phyloP scores from a whole-genome alignment of 2,329 filamentous ascomycete species.

The Aspergillus unguis region DNA sequence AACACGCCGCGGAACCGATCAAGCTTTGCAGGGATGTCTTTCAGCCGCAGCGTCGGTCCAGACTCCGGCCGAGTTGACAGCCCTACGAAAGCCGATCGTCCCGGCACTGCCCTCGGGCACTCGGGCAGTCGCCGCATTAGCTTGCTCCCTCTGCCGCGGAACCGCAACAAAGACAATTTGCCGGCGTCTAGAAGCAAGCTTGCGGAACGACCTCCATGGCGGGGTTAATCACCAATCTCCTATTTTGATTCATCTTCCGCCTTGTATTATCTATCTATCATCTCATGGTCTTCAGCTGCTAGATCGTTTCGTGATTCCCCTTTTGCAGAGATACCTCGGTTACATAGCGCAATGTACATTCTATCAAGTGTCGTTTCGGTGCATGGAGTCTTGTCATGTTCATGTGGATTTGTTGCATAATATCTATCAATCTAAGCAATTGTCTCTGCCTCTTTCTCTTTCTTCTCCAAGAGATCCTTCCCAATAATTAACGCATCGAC shows the following conservation, averaged over 20 bases:
- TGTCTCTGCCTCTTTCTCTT: neutral
- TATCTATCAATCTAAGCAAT: neutral
- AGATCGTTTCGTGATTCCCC: conserved; percentile 14
- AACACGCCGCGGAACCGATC: conserved; percentile 37
- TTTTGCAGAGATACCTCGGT: conserved; percentile 11
- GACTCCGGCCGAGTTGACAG: conserved; percentile 19
- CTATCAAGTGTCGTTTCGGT: neutral
- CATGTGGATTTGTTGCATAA: neutral
- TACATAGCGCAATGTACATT: conserved; percentile 13
- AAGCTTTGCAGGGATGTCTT: conserved; percentile 36
- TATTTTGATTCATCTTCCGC: conserved; percentile 6
- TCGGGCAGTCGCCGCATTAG: conserved; percentile 37
- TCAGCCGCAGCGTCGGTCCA: conserved; percentile 29
- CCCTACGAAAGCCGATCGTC: conserved; percentile 32
- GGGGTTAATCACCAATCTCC: conserved; percentile 20
- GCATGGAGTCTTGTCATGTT: conserved; percentile 8
- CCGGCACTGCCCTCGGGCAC: conserved; percentile 41
- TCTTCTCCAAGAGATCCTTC: conserved; percentile 20
- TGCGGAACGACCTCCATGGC: conserved; percentile 37
- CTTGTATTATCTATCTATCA: conserved; percentile 15
- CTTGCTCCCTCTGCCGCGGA: conserved; percentile 39
- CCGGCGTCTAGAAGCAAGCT: conserved; percentile 23
- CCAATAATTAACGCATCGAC: conserved; percentile 42
- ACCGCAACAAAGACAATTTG: conserved; percentile 31
- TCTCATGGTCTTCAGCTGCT: conserved; percentile 8